Evolutionary conservation across 2,329 filamentous ascomycete species (phyloP), one percentile per base, ranked within the genome.

Genomic region (Alternaria arbusti): DNA sequence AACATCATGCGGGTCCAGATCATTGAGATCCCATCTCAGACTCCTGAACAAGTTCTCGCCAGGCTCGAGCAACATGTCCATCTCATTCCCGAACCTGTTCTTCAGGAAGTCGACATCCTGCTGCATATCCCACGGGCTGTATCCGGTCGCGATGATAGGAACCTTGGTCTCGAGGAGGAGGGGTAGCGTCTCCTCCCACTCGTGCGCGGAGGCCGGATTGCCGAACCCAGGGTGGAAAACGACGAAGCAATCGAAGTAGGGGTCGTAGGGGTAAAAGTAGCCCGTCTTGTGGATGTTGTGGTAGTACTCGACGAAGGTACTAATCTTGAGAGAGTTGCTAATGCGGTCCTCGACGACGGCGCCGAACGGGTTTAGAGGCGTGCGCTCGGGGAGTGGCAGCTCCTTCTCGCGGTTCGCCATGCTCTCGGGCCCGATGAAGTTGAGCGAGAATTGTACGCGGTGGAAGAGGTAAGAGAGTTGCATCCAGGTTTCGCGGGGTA

Each of bases 211-310:
- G 13, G 94, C 93, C 1, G 96, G 94, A 79, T 99, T 96, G 12
- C 96, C 96, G 17, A 99, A 87, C 9, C 96, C 96, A 0, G 96
- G 96, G 76, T 99, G 96, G 86, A 98, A 99, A 55, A 97, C 87
- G 74, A 99, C 90, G 77, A 99, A 97, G 80, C 92, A 96, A 84
- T 99, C 96, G 80, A 99, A 97, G 83, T 99, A 99, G 1, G 96
- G 96, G 78, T 99, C 96, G 78, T 96, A 97, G 0, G 96, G 96
- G 61, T 92, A 89, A 83, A 98, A 99, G 77, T 94, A 88, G 51
- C 93, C 91, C 0, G 95, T 92, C 78, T 94, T 89, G 83, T 99
- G 95, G 71, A 99, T 88, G 3, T 93, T 98, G 81, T 99, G 95
- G 84, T 96, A 99, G 83, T 99, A 97, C 73, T 99, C 96, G 55